phyloP scores from a whole-genome alignment of 495 filamentous ascomycete species.

The Aspergillus conjunctus region DNA sequence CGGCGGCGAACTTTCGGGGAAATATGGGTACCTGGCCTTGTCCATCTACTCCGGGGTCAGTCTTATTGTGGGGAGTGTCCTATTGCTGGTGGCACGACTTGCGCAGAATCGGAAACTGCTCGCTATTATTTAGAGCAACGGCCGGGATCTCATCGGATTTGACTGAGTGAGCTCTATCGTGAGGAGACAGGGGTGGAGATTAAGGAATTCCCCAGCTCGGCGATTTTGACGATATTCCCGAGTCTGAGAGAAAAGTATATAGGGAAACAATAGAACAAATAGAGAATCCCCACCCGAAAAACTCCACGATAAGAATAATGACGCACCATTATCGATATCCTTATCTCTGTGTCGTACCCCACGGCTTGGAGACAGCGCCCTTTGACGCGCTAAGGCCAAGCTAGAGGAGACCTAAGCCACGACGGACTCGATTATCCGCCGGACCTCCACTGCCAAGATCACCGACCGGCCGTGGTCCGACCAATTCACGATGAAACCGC shows the following conservation, averaged over 20 bases:
- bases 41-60: conserved; percentile 40
- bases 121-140: conserved; percentile 27
- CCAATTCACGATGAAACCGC: background rate
- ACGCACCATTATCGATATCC: background rate
- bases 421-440: background rate
- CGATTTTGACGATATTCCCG: conserved; percentile 2
- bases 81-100: conserved; percentile 34
- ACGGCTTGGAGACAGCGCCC: background rate
- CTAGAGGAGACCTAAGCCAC: too few species aligned
- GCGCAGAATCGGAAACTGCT: conserved; percentile 24
- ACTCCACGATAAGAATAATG: too few species aligned
- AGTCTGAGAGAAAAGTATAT: background rate
- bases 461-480: background rate
- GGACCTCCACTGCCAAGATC: background rate
- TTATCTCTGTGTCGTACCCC: background rate
- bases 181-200: background rate
- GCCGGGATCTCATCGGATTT: too few species aligned
- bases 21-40: conserved; percentile 40
- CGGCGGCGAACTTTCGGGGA: conserved; percentile 35
- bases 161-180: too few species aligned
- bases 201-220: background rate
- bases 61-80: conserved; percentile 32
- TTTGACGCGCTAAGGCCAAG: background rate
- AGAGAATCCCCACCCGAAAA: too few species aligned
- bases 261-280: too few species aligned